phyloP scores from a whole-genome alignment of 1,139 yeast genomes.

The Pichia inconspicua region DNA sequence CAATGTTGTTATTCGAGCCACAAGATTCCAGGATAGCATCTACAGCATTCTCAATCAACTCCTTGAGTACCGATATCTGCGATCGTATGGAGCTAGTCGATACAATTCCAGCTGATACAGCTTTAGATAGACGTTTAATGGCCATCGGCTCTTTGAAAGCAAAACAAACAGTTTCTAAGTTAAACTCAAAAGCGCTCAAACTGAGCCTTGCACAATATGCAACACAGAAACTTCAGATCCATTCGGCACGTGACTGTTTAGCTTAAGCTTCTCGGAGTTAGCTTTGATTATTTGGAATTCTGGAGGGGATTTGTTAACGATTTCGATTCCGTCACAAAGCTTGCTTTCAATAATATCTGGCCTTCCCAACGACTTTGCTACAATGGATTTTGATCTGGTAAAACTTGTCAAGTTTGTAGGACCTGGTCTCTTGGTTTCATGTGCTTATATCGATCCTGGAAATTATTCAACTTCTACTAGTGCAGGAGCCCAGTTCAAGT shows the following conservation, averaged over 20 bases:
- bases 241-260: neutral
- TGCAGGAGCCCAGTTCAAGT: slow-evolving; percentile 67
- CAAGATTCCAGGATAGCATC: slow-evolving; percentile 42
- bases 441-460: slow-evolving; percentile 79
- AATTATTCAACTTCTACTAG: slow-evolving; percentile 75
- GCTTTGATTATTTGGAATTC: too few species aligned
- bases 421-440: slow-evolving; percentile 71
- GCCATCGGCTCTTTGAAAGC: slow-evolving; percentile 14
- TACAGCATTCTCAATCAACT: slow-evolving; percentile 69
- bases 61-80: slow-evolving; percentile 51
- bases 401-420: slow-evolving; percentile 63
- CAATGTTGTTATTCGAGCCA: slow-evolving; percentile 26
- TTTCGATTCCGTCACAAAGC: too few species aligned
- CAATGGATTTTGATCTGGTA: slow-evolving; percentile 10
- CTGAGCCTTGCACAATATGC: neutral
- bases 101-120: slow-evolving; percentile 17
- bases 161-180: too few species aligned
- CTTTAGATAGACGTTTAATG: slow-evolving; percentile 19
- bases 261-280: neutral
- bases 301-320: too few species aligned
- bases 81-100: slow-evolving; percentile 24
- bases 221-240: too few species aligned
- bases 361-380: neutral
- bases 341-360: too few species aligned
- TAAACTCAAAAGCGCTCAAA: too few species aligned